A percentile compares a stretch with the other conserved stretches of the same genome.
Evolutionary conservation across 2,329 filamentous ascomycete genomes (phyloP).

Genomic region (Colletotrichum musae): DNA sequence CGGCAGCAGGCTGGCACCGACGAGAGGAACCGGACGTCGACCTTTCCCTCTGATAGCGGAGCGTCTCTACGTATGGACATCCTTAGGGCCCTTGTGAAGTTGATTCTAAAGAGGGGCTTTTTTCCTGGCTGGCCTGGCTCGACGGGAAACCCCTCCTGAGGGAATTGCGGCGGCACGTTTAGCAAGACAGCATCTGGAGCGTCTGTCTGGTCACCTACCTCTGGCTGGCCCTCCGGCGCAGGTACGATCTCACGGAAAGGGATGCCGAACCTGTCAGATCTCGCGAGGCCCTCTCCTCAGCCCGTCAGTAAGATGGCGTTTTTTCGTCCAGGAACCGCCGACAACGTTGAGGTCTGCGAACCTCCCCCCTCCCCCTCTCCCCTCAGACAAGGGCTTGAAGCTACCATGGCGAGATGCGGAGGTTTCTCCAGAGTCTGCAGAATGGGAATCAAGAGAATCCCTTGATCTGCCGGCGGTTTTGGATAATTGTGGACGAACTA

Average conservation of each 20-base stretch:
- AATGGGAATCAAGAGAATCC: constrained; percentile 9
- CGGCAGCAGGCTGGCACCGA: constrained; percentile 20
- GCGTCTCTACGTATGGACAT: constrained; percentile 9
- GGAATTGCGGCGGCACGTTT: constrained; percentile 1
- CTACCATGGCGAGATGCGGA: constrained; percentile 3
- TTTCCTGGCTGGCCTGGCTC: neutral
- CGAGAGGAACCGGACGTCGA: neutral
- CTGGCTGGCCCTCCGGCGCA: neutral
- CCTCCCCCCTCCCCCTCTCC: neutral
- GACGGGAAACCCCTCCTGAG: neutral
- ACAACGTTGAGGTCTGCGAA: neutral
- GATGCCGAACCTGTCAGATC: neutral
- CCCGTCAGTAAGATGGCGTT: neutral
- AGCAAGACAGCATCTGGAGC: constrained; percentile 7
- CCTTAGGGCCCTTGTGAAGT: constrained; percentile 4
- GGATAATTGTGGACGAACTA: constrained; percentile 10
- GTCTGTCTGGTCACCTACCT: neutral
- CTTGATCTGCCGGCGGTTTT: constrained; percentile 18
- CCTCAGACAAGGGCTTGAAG: constrained; percentile 10
- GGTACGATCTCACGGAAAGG: too few species aligned
- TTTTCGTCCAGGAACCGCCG: constrained; percentile 1
- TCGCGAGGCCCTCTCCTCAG: neutral
- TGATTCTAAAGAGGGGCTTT: neutral
- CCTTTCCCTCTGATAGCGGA: neutral
- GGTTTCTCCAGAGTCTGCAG: constrained; percentile 4